phyloP scores from a whole-genome alignment of 169 alveolate genomes.

The Cryptosporidium ubiquitum region DNA sequence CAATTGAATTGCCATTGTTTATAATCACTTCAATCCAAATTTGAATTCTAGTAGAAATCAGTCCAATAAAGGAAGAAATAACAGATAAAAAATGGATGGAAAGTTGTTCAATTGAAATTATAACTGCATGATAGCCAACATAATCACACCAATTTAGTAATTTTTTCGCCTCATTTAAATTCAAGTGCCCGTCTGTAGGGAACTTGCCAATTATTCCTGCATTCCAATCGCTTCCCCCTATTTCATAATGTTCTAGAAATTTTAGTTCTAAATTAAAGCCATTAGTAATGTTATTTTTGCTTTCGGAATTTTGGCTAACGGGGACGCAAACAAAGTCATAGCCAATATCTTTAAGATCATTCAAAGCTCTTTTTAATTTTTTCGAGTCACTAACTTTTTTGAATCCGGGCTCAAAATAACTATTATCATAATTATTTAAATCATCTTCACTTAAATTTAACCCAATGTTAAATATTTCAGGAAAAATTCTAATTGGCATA shows the following conservation, averaged over 20 bases:
- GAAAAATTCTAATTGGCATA: slow-evolving; percentile 32
- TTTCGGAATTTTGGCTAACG: neutral
- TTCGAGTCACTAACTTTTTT: neutral
- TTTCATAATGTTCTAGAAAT: slow-evolving; percentile 18
- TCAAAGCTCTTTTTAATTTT: slow-evolving; percentile 3
- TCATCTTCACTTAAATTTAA: slow-evolving; percentile 5
- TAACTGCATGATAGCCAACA: slow-evolving; percentile 64
- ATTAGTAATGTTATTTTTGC: neutral
- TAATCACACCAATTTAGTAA: slow-evolving; percentile 54
- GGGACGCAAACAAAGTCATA: slow-evolving; percentile 58
- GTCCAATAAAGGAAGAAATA: slow-evolving; percentile 10
- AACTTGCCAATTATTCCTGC: slow-evolving; percentile 33
- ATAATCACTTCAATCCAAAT: slow-evolving; percentile 33
- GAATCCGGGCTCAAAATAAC: neutral
- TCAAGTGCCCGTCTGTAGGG: neutral
- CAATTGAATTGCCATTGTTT: neutral
- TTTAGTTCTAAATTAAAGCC: neutral
- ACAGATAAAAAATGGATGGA: slow-evolving; percentile 12
- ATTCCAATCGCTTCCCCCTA: slow-evolving; percentile 44
- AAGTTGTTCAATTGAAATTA: slow-evolving; percentile 1
- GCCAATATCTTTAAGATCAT: slow-evolving; percentile 17
- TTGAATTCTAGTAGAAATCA: neutral
- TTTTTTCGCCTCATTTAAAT: neutral
- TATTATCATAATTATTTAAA: neutral
- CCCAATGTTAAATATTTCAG: slow-evolving; percentile 48